These are phyloP conservation scores for Colletotrichum cuscutae DNA, from an alignment of 2,329 filamentous ascomycete species.

Conservation along the genomic window DNA sequence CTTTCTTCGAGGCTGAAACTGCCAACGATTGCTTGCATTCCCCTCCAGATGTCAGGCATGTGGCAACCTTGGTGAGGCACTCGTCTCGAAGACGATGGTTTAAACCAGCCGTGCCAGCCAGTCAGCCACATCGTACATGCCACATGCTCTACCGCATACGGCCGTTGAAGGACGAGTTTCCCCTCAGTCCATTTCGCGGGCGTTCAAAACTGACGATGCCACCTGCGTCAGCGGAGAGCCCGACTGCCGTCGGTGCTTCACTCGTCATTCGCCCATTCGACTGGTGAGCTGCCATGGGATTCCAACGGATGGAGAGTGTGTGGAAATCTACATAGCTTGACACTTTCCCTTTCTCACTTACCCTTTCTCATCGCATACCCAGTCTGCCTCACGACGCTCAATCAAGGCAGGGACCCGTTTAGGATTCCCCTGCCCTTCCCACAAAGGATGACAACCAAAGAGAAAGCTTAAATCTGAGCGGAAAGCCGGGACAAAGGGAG, in stretches of 20 bases:
- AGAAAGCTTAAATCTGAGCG: neutral
- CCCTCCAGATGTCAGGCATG: neutral
- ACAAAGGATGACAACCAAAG: neutral
- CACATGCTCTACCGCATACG: neutral
- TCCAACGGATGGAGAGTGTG: too few species aligned
- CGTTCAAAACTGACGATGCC: neutral
- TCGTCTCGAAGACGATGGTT: neutral
- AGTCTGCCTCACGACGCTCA: neutral
- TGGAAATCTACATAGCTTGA: neutral
- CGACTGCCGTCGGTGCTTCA: neutral
- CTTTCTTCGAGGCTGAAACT: neutral
- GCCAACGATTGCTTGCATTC: neutral
- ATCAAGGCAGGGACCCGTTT: neutral
- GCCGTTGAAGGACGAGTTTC: neutral
- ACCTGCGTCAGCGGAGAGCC: neutral
- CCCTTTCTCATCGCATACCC: neutral
- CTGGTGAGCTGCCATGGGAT: neutral
- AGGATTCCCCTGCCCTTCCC: neutral
- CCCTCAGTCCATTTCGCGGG: too few species aligned
- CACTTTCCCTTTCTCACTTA: neutral
- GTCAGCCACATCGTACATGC: neutral
- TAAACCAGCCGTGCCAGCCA: neutral
- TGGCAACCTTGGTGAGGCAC: neutral
- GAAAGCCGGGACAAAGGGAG: neutral
- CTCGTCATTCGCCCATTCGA: neutral